These are phyloP conservation scores for Fusarium sp. DNA, from an alignment of 2,329 filamentous ascomycete species.

Conservation along the genomic window DNA sequence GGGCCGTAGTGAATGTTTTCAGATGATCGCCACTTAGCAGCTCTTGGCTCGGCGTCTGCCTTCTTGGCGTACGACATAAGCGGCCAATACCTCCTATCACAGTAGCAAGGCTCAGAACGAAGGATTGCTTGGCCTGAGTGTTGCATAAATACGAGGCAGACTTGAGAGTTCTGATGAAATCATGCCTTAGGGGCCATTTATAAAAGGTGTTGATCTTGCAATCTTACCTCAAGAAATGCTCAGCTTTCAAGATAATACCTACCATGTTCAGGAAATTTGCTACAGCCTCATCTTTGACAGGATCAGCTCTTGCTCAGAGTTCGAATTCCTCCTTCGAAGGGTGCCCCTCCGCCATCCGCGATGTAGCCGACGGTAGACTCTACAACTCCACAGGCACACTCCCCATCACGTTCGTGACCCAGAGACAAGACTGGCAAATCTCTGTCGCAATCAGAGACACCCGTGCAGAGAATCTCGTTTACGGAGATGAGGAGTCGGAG, in stretches of 20 bases:
- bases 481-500: not conserved
- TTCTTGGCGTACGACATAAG: not conserved
- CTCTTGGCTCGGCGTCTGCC: not conserved
- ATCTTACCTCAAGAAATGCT: not conserved
- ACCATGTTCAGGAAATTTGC: rapidly evolving
- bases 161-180: not conserved
- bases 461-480: not conserved
- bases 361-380: not conserved
- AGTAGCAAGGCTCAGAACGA: not conserved
- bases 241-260: rapidly evolving
- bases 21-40: not conserved
- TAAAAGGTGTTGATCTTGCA: not conserved
- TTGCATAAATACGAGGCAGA: not conserved
- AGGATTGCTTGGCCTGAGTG: not conserved
- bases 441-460: not conserved
- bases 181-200: not conserved
- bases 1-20: not conserved
- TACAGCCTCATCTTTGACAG: not conserved
- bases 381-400: constrained; percentile 4
- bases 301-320: not conserved
- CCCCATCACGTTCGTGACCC: not conserved
- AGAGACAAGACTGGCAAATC: not conserved
- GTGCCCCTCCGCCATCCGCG: not conserved
- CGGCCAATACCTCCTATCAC: too few relatives aligned
- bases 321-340: not conserved